Conservation (phyloP, 2,329 filamentous ascomycete genomes). For the Colletotrichum shisoi region DNA sequence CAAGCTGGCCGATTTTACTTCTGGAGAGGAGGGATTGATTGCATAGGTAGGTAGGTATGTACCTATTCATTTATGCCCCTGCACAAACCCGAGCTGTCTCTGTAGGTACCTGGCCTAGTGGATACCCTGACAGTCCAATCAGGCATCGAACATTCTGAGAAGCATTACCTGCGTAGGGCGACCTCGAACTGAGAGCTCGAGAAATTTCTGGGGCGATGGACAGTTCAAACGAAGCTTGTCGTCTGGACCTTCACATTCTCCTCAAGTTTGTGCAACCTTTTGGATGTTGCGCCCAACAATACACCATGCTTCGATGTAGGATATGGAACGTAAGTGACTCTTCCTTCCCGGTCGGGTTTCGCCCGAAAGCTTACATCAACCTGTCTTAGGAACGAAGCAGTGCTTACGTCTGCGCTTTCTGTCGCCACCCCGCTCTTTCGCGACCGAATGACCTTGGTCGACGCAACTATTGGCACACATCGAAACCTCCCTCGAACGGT, state of each 20-base stretch:
- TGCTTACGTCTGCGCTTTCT: constrained; percentile 54
- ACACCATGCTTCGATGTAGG: constrained; percentile 55
- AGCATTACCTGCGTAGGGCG: not conserved
- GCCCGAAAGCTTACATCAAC: not conserved
- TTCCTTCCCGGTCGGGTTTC: too few relatives aligned
- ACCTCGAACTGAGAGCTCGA: constrained; percentile 21
- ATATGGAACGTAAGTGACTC: constrained; percentile 50
- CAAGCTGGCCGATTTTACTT: constrained; percentile 19
- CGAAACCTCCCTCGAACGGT: constrained; percentile 12
- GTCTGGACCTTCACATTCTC: constrained; percentile 7
- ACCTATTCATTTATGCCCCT: constrained; percentile 24
- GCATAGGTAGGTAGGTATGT: too few relatives aligned
- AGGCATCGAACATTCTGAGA: not conserved
- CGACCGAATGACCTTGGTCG: constrained; percentile 19
- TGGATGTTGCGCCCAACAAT: constrained; percentile 26
- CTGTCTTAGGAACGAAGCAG: constrained; percentile 48
- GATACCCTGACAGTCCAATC: constrained; percentile 16
- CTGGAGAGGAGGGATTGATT: constrained; percentile 16
- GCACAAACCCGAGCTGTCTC: not conserved
- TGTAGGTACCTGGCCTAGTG: not conserved
- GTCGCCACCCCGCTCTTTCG: constrained; percentile 44
- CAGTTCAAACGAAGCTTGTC: not conserved
- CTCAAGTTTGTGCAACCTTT: constrained; percentile 17
- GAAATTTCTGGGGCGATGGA: constrained; percentile 25
- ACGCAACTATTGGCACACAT: constrained; percentile 35